A percentile compares a stretch with the other conserved stretches of the same genome.
Conservation (phyloP, 495 filamentous ascomycete species). For the Astrothelium macrocarpum region DNA sequence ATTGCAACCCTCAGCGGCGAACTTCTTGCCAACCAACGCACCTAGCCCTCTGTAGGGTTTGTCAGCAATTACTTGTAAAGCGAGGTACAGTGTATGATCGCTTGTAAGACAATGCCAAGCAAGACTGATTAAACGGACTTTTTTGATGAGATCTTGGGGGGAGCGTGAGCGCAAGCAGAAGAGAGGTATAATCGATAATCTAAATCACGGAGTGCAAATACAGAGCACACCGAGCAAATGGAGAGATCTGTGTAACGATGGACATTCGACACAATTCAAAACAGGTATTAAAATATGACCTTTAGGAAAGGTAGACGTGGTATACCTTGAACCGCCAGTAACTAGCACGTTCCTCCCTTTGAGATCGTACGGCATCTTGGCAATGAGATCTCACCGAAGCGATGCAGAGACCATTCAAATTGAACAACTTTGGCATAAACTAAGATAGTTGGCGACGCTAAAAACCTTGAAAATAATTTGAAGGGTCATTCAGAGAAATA, state of each 20-base stretch:
- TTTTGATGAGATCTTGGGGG: no score
- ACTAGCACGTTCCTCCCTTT: constrained; percentile 55
- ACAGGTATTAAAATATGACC: no score
- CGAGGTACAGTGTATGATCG: no score
- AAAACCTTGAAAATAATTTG: not conserved
- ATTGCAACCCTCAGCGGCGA: constrained; percentile 57
- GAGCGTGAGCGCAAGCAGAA: no score
- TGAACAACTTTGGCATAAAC: not conserved
- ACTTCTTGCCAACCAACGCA: constrained; percentile 51
- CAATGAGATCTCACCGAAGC: not conserved
- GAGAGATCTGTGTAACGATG: no score
- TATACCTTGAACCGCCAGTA: constrained; percentile 58
- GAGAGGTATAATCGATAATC: no score
- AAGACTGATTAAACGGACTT: no score
- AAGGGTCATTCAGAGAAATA: not conserved
- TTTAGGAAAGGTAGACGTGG: no score
- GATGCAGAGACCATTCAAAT: not conserved
- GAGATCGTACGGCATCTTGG: constrained; percentile 51
- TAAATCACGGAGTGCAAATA: no score
- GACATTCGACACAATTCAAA: no score
- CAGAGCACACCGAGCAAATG: no score
- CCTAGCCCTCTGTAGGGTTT: constrained; percentile 50
- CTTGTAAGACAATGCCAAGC: no score
- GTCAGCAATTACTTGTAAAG: not conserved
- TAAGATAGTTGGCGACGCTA: not conserved